Conservation (phyloP, 768 basidiomycete species). For the Panellus pusillus region DNA sequence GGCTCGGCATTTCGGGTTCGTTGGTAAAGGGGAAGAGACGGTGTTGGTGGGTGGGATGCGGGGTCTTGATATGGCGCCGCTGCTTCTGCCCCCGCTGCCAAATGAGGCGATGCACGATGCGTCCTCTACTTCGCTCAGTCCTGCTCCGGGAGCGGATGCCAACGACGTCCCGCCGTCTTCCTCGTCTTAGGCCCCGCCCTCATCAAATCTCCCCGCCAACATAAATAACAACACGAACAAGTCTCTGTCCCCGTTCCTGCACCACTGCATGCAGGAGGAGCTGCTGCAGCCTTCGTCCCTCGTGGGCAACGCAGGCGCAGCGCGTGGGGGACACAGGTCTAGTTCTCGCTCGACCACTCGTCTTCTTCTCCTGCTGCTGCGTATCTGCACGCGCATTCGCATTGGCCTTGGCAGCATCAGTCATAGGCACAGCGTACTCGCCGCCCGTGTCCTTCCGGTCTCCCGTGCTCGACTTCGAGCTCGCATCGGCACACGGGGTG, state of each 20-base stretch:
- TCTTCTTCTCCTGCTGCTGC: background rate
- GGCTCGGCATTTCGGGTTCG: slow-evolving; percentile 3
- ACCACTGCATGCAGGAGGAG: slow-evolving; percentile 3
- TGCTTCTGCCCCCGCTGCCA: too few species aligned
- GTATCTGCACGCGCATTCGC: too few species aligned
- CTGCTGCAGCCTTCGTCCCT: too few species aligned
- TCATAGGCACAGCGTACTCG: too few species aligned
- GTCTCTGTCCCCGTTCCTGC: slow-evolving; percentile 11
- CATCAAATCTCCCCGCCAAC: too few species aligned
- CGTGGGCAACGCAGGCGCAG: slow-evolving; percentile 63
- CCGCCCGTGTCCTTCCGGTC: slow-evolving; percentile 41
- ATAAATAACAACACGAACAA: too few species aligned
- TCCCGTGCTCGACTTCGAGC: slow-evolving; percentile 38
- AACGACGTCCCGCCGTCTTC: too few species aligned
- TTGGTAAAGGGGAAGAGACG: slow-evolving; percentile 12
- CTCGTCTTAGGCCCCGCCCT: too few species aligned
- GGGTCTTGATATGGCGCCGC: slow-evolving; percentile 12
- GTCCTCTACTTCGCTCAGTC: background rate
- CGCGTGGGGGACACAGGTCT: slow-evolving; percentile 81
- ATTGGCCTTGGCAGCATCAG: too few species aligned
- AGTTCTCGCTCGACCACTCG: slow-evolving; percentile 72
- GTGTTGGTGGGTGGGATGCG: slow-evolving; percentile 21
- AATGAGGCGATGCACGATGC: slow-evolving; percentile 19
- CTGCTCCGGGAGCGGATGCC: too few species aligned
- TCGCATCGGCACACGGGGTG: slow-evolving; percentile 71